Evolutionary conservation across 768 basidiomycete genomes (phyloP), one percentile per base, ranked within the genome.

Genomic region (Clathrus columnatus): DNA sequence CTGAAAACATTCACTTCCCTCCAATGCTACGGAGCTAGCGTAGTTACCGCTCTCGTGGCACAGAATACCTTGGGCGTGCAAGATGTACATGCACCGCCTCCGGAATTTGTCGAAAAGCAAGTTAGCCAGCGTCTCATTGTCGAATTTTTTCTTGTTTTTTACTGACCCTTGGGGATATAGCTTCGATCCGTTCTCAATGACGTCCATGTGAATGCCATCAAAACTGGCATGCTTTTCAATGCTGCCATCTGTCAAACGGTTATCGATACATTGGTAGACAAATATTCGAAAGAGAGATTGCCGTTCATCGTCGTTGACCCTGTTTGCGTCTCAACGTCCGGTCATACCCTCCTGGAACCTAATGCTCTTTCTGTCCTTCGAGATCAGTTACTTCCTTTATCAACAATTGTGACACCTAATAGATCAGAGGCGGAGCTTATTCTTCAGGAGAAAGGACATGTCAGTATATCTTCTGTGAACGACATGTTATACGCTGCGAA

Each of bases 1-100:
- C 72, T 95, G 26, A 91, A 87, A 68, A 85, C 91, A 0, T 86
- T 92, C 61, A 82, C 87, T 4, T 84, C 88, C 0, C 77, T 84
- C 26, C 76, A 75, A 26, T 87, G 87, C 63, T 94, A 90, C 63
- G 92, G 89, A 14, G 75, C 85, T 14, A 87, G 83, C 58, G 90
- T 81, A 7, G 69, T 94, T 51, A 94, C 93, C 0, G 93, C 90
- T 0, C 65, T 95, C 46, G 92, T 89, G 0, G 88, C 92, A 0
- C 93, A 96, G 66, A 96, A 94, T 67, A 94, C 91, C 0, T 75
- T 67, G 2, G 92, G 88, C 2, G 91, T 96, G 0, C 82, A 89
- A 57, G 85, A 70, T 0, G 76, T 95, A 0, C 81, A 87, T 56
- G 74, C 82, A 2, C 66, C 79, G 7, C 84, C 87, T 0, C 76